Percentiles rank a stretch among this genome's conserved stretches.
phyloP scores from a whole-genome alignment of 2,329 filamentous ascomycete species.

The Fusarium succisae region DNA sequence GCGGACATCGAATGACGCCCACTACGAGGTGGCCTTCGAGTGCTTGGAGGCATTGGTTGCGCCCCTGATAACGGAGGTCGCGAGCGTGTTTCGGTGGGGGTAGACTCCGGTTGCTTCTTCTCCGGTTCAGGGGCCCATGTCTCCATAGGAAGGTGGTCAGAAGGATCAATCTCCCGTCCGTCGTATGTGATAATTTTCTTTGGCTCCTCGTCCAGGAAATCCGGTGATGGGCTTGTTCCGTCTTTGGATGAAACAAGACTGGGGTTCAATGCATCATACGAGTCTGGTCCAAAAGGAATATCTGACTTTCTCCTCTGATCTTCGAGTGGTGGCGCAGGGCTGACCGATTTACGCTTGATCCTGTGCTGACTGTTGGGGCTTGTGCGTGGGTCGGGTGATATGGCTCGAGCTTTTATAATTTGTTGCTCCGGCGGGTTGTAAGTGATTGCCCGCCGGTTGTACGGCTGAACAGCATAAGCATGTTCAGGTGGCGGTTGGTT shows the following conservation, averaged over 20 bases:
- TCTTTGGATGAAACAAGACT: constrained; percentile 49
- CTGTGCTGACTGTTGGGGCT: constrained; percentile 60
- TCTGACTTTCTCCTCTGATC: constrained; percentile 64
- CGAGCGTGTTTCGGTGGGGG: constrained; percentile 45
- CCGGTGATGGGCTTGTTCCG: constrained; percentile 49
- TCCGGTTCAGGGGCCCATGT: constrained; percentile 82
- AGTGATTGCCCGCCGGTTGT: constrained; percentile 54
- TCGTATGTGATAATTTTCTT: constrained; percentile 78
- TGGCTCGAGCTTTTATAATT: constrained; percentile 38
- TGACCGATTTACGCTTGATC: constrained; percentile 77
- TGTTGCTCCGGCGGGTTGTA: constrained; percentile 49
- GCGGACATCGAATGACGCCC: constrained; percentile 60
- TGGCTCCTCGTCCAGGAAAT: constrained; percentile 61
- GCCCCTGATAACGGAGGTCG: constrained; percentile 62
- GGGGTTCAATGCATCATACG: constrained; percentile 78
- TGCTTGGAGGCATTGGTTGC: constrained; percentile 60
- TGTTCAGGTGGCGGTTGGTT: constrained; percentile 37
- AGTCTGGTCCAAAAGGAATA: constrained; percentile 78
- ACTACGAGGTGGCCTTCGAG: constrained; percentile 61
- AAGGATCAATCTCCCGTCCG: constrained; percentile 80
- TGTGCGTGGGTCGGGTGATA: constrained; percentile 51
- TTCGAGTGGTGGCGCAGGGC: constrained; percentile 68
- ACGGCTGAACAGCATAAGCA: constrained; percentile 53
- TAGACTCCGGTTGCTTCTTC: constrained; percentile 49
- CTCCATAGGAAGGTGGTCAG: constrained; percentile 80